phyloP scores from a whole-genome alignment of 2,329 filamentous ascomycete genomes.

The Neurospora sp. region DNA sequence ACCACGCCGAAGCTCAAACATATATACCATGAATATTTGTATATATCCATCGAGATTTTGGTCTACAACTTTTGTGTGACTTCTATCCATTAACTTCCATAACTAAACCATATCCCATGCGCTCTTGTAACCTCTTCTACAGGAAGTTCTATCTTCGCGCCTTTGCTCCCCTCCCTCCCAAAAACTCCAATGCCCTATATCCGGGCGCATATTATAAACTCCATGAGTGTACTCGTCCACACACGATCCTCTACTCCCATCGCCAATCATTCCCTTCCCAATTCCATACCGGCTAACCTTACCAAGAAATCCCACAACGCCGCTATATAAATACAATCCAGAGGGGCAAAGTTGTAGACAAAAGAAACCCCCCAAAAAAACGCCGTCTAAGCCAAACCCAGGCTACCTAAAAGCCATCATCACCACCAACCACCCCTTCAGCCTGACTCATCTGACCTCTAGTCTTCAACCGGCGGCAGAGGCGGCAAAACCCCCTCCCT shows the following conservation, averaged over 20 bases:
- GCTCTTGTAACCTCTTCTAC: not conserved
- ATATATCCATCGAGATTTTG: not conserved
- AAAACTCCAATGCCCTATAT: not conserved
- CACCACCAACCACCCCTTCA: not conserved
- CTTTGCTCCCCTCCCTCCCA: not conserved
- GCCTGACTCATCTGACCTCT: not conserved
- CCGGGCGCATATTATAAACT: not conserved
- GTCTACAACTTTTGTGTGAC: not conserved
- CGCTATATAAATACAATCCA: not conserved
- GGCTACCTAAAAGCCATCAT: not conserved
- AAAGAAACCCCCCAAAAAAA: not conserved
- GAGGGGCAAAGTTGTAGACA: not conserved
- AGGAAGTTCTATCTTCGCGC: not conserved
- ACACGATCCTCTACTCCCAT: no score
- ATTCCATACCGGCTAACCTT: not conserved
- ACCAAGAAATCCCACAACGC: not conserved
- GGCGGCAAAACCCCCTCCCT: not conserved
- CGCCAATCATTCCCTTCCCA: no score
- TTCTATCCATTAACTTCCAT: not conserved
- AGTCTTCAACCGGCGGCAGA: not conserved
- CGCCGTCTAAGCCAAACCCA: not conserved
- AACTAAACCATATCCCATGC: not conserved
- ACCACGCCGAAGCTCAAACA: not conserved
- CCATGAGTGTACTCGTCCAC: no score
- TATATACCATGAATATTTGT: not conserved